Base-by-base conservation (phyloP, 1,284 basidiomycete species). In the Takashimella koratensis region DNA sequence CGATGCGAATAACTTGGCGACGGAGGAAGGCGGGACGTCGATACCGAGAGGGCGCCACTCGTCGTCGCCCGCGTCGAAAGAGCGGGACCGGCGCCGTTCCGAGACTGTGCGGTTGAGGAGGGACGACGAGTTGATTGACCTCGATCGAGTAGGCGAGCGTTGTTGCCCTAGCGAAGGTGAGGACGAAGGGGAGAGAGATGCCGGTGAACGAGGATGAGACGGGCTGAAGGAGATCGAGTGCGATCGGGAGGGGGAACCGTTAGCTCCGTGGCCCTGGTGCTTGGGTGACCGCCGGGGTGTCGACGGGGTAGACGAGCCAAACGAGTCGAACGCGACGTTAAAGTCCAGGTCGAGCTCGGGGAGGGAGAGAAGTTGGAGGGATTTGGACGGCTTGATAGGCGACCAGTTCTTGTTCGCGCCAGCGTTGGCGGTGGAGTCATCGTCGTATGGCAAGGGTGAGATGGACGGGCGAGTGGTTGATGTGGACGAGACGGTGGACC, bases 301-400 rank as follows among this genome's bases (percentile, higher is more conserved):
- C 1, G 63, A 49, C 2, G 73, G 73, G 5, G 72, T 67, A 19
- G 58, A 56, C 43, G 42, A 43, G 24, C 53, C 25, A 36, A 76
- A 72, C 11, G 56, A 53, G 22, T 57, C 58, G 47, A 67, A 62
- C 1, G 65, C 59, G 16, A 69, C 53, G 48, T 68, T 66, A 22
- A 76, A 67, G 16, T 65, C 64, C 16, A 76, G 62, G 52, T 76
- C 73, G 13, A 76, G 62, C n/a, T 74, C 68, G 0, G 75, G 75
- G 13, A 75, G 58, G 27, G 68, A 61, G 8, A 75, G 59, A 1
- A 75, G 58, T 54, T 70, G 66, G 4, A 73, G 55, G 3, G 70
- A 67, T 47, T 54, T 58, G 4, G 65, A 66, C 4, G 64, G 67
- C 45, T 64, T 54, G 48, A 60, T 43, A 4, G 51, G 51, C 26